phyloP scores from a whole-genome alignment of 2,329 filamentous ascomycete species.

The Orbilia javanica region DNA sequence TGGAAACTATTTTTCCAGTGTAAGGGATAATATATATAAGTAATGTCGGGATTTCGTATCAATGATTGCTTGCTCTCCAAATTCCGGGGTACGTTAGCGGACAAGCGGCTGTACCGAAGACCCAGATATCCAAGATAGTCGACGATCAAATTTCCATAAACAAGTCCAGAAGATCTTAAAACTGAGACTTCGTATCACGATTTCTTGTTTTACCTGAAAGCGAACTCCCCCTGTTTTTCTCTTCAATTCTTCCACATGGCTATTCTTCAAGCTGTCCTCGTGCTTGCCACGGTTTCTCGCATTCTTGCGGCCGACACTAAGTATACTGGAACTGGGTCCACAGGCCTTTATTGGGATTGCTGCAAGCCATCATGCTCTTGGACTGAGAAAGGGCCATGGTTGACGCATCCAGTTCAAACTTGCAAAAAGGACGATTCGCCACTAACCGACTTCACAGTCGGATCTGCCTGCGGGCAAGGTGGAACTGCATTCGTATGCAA shows the following conservation, averaged over 20 bases:
- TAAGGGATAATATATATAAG: slow-evolving; percentile 50
- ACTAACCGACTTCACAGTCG: slow-evolving; percentile 38
- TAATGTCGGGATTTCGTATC: slow-evolving; percentile 38
- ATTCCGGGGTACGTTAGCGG: slow-evolving; percentile 52
- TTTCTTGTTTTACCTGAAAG: slow-evolving; percentile 20
- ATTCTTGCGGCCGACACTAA: slow-evolving; percentile 36
- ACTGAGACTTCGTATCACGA: slow-evolving; percentile 3
- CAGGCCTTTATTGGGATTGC: slow-evolving; percentile 71
- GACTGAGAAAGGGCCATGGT: slow-evolving; percentile 58
- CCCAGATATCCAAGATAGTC: slow-evolving; percentile 29
- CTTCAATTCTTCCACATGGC: slow-evolving; percentile 37
- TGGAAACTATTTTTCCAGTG: slow-evolving; percentile 12
- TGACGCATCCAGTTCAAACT: slow-evolving; percentile 60
- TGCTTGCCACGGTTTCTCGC: slow-evolving; percentile 28
- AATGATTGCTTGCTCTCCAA: slow-evolving; percentile 23
- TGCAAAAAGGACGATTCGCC: slow-evolving; percentile 58
- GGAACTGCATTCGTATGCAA: slow-evolving; percentile 74
- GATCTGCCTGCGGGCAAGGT: slow-evolving; percentile 70
- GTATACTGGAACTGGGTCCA: slow-evolving; percentile 62
- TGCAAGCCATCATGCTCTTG: slow-evolving; percentile 77
- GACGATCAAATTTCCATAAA: slow-evolving; percentile 38
- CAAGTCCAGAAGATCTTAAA: slow-evolving; percentile 14
- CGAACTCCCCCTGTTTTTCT: neutral
- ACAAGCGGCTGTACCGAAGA: slow-evolving; percentile 40
- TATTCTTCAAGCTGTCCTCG: slow-evolving; percentile 23